Base-by-base conservation (phyloP, 345 rosid species). In the Eutrema japonicum region DNA sequence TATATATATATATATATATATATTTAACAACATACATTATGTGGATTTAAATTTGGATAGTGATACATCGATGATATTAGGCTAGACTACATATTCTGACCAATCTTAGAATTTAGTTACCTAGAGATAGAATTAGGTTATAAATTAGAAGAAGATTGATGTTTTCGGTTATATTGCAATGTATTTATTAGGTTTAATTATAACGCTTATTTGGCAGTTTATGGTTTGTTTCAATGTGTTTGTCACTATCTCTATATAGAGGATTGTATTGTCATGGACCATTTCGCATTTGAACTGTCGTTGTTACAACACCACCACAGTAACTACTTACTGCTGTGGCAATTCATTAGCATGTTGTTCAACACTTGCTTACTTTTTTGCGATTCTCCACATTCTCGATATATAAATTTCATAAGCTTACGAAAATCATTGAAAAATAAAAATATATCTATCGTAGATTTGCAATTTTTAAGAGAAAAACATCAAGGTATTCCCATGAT, bases 161-260 rank as follows among this genome's bases (percentile, higher is more conserved):
- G 51, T 29, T 26, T 40, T 18, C 46, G 38, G 33, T 51, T 51
- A 9, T 57, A 36, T 9, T 36, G 45, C 27, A 36, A 16, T 36
- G 10, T 33, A 26, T 69, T 45, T 32, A 46, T 46, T 32, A 43
- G 12, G 5, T 57, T 35, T n/a, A n/a, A n/a, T n/a, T 47, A 37
- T 40, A 48, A 60, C 75, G n/a, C 10, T 27, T 49, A 2, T 33
- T 71, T 60, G 68, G 42, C 16, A 60, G 51, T 71, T 49, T 71
- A 60, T 60, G 59, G 13, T 49, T 42, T 61, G 66, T 61, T 61
- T 12, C 66, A 61, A 61, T 14, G 66, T 51, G 22, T 61, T 71
- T 71, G 60, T 59, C 75, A 6, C 32, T 54, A 30, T 37, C 18
- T 11, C 42, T 57, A 58, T 40, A 40, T 14, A 10, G 38, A 36